Conservation (phyloP, 2,329 filamentous ascomycete genomes). For the Alternaria sp. region DNA sequence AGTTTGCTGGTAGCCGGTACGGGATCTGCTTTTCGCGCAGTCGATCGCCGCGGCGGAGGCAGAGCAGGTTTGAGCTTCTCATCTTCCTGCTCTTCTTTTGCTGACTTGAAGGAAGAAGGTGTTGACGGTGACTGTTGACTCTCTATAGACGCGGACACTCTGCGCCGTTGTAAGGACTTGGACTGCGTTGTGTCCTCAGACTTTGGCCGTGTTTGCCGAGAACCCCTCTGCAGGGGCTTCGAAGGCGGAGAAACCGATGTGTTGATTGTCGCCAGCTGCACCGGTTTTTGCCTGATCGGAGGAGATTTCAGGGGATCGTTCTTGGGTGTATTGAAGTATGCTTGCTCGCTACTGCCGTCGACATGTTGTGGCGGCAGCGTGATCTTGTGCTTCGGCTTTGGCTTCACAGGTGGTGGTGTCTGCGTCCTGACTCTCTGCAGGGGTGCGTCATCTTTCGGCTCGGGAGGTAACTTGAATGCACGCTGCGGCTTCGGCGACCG, state of each 20-base stretch:
- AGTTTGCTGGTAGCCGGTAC: constrained; percentile 12
- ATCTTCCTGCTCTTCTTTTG: constrained; percentile 44
- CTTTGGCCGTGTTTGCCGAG: constrained; percentile 28
- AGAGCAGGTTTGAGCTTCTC: constrained; percentile 42
- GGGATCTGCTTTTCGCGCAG: constrained; percentile 21
- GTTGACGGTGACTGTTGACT: constrained; percentile 40
- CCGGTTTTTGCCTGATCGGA: constrained; percentile 36
- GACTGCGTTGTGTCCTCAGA: constrained; percentile 37
- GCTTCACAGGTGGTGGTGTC: constrained; percentile 38
- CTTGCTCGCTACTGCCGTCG: constrained; percentile 23
- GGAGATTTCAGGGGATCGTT: constrained; percentile 38
- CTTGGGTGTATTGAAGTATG: constrained; percentile 28
- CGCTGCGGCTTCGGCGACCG: constrained; percentile 54
- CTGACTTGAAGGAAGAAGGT: constrained; percentile 47
- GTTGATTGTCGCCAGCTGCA: constrained; percentile 31
- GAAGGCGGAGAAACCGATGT: constrained; percentile 28
- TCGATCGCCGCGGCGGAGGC: constrained; percentile 49
- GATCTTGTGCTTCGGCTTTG: constrained; percentile 41
- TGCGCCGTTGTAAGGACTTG: constrained; percentile 26
- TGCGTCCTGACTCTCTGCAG: constrained; percentile 30
- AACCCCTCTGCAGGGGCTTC: constrained; percentile 28
- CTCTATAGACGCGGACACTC: constrained; percentile 37
- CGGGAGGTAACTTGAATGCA: constrained; percentile 40
- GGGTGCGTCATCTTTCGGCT: constrained; percentile 28
- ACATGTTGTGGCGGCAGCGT: constrained; percentile 23